Evolutionary conservation across 177 flowering plant genomes (phyloP), one percentile per base, ranked within the genome.

Genomic region (Vitis hybrid): DNA sequence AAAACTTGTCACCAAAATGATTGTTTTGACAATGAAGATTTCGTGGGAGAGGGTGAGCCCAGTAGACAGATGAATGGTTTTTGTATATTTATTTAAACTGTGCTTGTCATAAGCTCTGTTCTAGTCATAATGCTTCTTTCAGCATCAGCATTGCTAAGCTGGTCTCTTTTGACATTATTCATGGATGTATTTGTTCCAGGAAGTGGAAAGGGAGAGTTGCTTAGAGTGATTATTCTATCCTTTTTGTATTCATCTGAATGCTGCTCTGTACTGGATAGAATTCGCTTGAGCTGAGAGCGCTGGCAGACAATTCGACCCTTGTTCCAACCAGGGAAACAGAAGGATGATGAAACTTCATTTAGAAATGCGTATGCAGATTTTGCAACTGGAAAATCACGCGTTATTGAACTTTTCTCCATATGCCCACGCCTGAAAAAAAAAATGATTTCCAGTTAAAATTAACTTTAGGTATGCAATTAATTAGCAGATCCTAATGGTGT

Each of bases 271-370:
- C 65, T 71, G 4, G 87, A 74, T 51, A 94, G 81, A 64, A 89
- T 61, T 55, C 75, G 75, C 78, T 85, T 92, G 34, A 92, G 91
- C 80, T 89, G 96, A 67, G 93, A 58, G 51, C 83, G 84, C 50
- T 88, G 94, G 78, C 98, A 91, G 69, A 86, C 77, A 60, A 95
- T 88, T 67, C 98, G 83, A 45, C 97, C 97, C 62, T 84, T 91
- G 84, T 89, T 95, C 99, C 99, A 95, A 50, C 83, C 86, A 30
- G 97, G 90, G 66, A 84, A 90, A 77, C 70, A 65, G 75, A 94
- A 94, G 64, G 83, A 85, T 4, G 93, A 64, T 45, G 92, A 82
- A 32, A 82, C 73, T 62, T 76, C 73, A 50, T 89, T 94, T 48
- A 94, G 83, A 73, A 85, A 87, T 32, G 94, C 77, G 72, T 76